These are phyloP conservation scores for Stentor coeruleus DNA, from an alignment of 73 alveolate species.

Conservation along the genomic window DNA sequence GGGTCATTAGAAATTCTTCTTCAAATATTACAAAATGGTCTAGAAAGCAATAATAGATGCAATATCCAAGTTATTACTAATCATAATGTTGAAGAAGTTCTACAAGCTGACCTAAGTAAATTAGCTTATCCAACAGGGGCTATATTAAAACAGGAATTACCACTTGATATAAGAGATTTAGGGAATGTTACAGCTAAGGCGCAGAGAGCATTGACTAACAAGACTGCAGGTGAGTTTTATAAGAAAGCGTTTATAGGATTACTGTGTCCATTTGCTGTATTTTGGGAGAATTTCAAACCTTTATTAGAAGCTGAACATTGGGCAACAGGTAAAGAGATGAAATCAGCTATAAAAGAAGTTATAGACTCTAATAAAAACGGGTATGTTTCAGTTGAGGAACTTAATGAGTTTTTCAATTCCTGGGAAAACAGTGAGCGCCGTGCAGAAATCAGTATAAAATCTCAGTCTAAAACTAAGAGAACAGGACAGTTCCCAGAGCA, in stretches of 20 bases:
- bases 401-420: not conserved
- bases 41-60: not conserved
- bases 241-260: not conserved
- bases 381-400: not conserved
- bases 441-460: not conserved
- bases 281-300: not conserved
- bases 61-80: not conserved
- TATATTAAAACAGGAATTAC: not conserved
- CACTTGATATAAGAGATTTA: not conserved
- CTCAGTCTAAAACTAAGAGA: not conserved
- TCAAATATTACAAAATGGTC: not conserved
- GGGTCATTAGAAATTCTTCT: not conserved
- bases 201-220: not conserved
- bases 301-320: not conserved
- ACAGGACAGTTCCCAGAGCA: not conserved
- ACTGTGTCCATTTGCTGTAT: not conserved
- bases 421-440: conserved; percentile 7
- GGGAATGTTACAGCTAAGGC: not conserved
- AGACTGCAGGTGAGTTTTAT: not conserved
- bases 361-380: not conserved
- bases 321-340: not conserved
- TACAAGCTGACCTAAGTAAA: not conserved
- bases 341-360: not conserved
- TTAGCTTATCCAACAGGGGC: not conserved
- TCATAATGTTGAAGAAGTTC: not conserved